phyloP scores from a whole-genome alignment of 2,329 filamentous ascomycete genomes.

The Diaporthe helianthi region DNA sequence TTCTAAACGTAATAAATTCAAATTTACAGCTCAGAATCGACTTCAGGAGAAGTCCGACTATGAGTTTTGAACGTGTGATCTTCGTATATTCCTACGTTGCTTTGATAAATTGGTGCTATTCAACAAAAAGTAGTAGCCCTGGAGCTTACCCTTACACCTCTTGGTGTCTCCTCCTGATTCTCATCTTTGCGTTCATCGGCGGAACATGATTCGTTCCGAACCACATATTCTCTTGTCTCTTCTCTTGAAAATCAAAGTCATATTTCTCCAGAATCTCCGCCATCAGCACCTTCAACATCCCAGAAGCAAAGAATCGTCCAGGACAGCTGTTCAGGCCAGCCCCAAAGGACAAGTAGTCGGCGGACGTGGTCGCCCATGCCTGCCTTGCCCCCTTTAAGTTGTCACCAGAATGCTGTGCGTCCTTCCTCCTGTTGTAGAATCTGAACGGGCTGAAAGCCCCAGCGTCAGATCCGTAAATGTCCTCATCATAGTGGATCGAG shows the following conservation, averaged over 20 bases:
- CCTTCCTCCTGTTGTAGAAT: slow-evolving; percentile 37
- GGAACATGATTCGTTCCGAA: slow-evolving; percentile 41
- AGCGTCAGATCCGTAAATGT: slow-evolving; percentile 42
- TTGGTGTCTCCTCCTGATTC: slow-evolving; percentile 38
- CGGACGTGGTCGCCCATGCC: slow-evolving; percentile 42
- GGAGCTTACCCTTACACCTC: slow-evolving; percentile 8
- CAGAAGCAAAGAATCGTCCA: slow-evolving; percentile 48
- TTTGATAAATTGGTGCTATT: not conserved
- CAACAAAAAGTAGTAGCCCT: not conserved
- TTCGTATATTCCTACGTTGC: not conserved
- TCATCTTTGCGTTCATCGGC: slow-evolving; percentile 41
- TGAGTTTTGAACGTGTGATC: not conserved
- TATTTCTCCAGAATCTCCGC: slow-evolving; percentile 40
- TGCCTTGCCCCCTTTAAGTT: slow-evolving; percentile 37
- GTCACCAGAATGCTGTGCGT: slow-evolving; percentile 5
- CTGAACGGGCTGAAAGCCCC: slow-evolving; percentile 47
- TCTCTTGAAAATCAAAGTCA: slow-evolving; percentile 39
- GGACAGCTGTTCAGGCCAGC: slow-evolving; percentile 49
- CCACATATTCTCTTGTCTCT: slow-evolving; percentile 44
- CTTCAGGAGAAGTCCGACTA: not conserved
- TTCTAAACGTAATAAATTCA: not conserved
- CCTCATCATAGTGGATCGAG: slow-evolving; percentile 45
- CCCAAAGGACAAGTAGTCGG: slow-evolving; percentile 46
- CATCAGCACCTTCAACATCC: slow-evolving; percentile 46
- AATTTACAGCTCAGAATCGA: not conserved